phyloP scores from a whole-genome alignment of 768 basidiomycete species.

The Mycena rosella region DNA sequence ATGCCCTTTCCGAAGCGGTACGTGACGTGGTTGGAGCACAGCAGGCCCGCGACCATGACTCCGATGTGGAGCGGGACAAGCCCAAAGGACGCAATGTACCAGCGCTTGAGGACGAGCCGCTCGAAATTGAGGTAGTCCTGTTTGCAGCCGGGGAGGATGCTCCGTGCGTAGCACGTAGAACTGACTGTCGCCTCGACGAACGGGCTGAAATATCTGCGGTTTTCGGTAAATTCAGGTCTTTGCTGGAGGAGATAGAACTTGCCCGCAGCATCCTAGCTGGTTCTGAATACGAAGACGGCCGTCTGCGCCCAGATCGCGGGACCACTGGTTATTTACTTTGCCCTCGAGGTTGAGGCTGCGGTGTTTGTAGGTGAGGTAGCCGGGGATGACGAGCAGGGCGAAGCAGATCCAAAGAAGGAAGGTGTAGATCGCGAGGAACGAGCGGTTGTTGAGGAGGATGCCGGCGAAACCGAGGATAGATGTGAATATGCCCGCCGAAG shows the following conservation, averaged over 20 bases:
- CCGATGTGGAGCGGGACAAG: constrained; percentile 77
- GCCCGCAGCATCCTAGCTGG: constrained; percentile 83
- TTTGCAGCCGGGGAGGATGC: constrained; percentile 82
- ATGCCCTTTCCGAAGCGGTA: constrained; percentile 91
- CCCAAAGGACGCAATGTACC: constrained; percentile 76
- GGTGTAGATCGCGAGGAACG: constrained; percentile 83
- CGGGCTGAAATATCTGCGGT: constrained; percentile 82
- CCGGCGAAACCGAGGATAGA: constrained; percentile 84
- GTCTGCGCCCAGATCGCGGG: constrained; percentile 65
- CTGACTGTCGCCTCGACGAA: constrained; percentile 84
- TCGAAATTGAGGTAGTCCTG: constrained; percentile 70
- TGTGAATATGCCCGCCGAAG: constrained; percentile 69
- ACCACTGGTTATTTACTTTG: constrained; percentile 86
- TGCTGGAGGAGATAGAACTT: too few relatives aligned
- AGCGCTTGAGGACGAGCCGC: constrained; percentile 63
- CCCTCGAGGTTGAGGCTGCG: constrained; percentile 85
- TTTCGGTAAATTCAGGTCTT: too few relatives aligned
- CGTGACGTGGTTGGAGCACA: constrained; percentile 88
- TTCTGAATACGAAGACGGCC: constrained; percentile 81
- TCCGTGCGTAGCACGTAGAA: constrained; percentile 81
- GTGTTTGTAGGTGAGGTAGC: constrained; percentile 83
- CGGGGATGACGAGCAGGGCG: constrained; percentile 77
- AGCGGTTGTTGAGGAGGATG: constrained; percentile 85
- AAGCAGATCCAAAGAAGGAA: constrained; percentile 84
- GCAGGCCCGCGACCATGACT: constrained; percentile 71